phyloP scores from a whole-genome alignment of 2,329 filamentous ascomycete species.

The Fusarium anguioides region DNA sequence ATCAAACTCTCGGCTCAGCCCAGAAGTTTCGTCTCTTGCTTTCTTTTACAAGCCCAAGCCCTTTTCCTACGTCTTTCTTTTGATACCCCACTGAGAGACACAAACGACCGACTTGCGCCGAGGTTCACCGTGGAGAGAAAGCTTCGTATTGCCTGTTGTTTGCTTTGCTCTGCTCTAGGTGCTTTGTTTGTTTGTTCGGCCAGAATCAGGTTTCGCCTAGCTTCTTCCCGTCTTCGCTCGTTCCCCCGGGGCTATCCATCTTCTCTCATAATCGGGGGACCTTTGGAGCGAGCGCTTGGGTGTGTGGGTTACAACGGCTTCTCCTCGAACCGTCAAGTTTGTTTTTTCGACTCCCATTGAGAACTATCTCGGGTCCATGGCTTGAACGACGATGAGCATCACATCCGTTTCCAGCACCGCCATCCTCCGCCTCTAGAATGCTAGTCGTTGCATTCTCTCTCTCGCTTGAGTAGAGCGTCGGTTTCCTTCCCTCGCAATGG shows the following conservation, averaged over 20 bases:
- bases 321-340: constrained; percentile 16
- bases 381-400: constrained; percentile 48
- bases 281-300: constrained; percentile 19
- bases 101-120: constrained; percentile 27
- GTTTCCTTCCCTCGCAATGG: constrained; percentile 46
- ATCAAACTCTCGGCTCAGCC: constrained; percentile 17
- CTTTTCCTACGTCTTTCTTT: neutral
- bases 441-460: constrained; percentile 50
- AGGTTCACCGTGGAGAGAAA: constrained; percentile 15
- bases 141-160: constrained; percentile 18
- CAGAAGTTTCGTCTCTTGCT: constrained; percentile 19
- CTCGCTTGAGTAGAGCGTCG: constrained; percentile 53
- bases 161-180: constrained; percentile 12
- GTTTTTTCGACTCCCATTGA: constrained; percentile 23
- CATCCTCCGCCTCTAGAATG: constrained; percentile 50
- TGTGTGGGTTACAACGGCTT: constrained; percentile 33
- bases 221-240: constrained; percentile 32
- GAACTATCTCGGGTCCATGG: constrained; percentile 40
- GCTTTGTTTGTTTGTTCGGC: constrained; percentile 18
- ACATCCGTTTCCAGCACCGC: constrained; percentile 44
- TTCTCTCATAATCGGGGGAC: constrained; percentile 25
- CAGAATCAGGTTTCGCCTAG: constrained; percentile 38
- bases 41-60: constrained; percentile 6
- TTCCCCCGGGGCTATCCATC: constrained; percentile 18
- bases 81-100: constrained; percentile 14